A percentile compares a stretch with the other conserved stretches of the same genome.
These are phyloP conservation scores for Globisporangium nodosum DNA, from an alignment of 352 stramenopile genomes.

Conservation along the genomic window DNA sequence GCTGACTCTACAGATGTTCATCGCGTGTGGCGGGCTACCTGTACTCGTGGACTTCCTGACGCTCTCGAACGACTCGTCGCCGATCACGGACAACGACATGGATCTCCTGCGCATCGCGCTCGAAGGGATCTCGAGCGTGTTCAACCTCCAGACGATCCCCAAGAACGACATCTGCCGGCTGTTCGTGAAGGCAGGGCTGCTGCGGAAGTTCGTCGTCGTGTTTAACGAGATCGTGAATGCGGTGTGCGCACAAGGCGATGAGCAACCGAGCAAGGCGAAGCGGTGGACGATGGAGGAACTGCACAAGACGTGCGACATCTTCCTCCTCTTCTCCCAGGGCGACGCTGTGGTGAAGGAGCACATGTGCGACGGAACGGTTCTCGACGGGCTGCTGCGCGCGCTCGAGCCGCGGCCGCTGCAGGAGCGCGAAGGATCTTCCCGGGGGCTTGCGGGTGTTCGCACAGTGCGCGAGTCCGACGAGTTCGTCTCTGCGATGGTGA, in stretches of 20 bases:
- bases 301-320: constrained; percentile 82
- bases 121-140: constrained; percentile 89
- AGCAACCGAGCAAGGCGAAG: constrained; percentile 1
- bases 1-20: constrained; percentile 91
- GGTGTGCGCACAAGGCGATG: constrained; percentile 12
- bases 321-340: constrained; percentile 90
- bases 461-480: constrained; percentile 30
- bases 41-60: constrained; percentile 82
- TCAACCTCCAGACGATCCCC: constrained; percentile 87
- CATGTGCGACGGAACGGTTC: constrained; percentile 79
- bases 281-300: constrained; percentile 62
- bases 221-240: constrained; percentile 72
- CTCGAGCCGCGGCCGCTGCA: constrained; percentile 24
- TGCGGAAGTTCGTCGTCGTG: constrained; percentile 85
- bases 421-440: constrained; percentile 9
- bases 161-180: constrained; percentile 93
- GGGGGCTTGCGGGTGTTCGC: background rate
- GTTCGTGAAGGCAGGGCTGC: constrained; percentile 90
- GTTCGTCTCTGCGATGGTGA: constrained; percentile 62
- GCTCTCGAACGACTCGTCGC: constrained; percentile 16
- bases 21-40: constrained; percentile 86
- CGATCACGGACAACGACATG: constrained; percentile 30
- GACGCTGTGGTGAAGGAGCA: constrained; percentile 91
- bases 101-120: constrained; percentile 80
- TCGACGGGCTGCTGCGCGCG: constrained; percentile 61